Conservation (phyloP, 495 filamentous ascomycete genomes). For the Talaromyces adpressus region DNA sequence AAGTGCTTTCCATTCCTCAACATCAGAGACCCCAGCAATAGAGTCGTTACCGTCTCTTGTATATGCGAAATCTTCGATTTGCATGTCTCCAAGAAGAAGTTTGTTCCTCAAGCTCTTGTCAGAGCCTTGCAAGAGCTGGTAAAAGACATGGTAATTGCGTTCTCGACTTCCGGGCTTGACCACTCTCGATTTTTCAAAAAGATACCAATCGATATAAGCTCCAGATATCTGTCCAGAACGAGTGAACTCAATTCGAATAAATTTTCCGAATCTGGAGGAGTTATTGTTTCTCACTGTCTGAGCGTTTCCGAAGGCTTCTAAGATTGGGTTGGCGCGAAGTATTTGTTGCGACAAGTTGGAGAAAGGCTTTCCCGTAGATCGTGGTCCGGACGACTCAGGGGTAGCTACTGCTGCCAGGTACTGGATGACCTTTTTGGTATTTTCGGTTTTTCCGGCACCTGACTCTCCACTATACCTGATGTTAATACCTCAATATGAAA, state of each 20-base stretch:
- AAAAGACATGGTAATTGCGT: conserved; percentile 97
- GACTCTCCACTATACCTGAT: conserved; percentile 68
- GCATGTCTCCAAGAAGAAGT: conserved; percentile 63
- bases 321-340: conserved; percentile 90
- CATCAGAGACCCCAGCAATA: conserved; percentile 86
- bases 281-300: conserved; percentile 98
- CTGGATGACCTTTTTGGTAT: conserved; percentile 99
- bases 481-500: conserved; percentile 5
- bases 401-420: conserved; percentile 93
- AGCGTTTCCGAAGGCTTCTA: conserved; percentile 97
- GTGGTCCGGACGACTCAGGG: conserved; percentile 64
- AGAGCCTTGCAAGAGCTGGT: conserved; percentile 86
- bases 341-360: conserved; percentile 96
- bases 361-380: conserved; percentile 56
- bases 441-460: conserved; percentile 97
- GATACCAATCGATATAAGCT: conserved; percentile 97
- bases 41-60: conserved; percentile 83
- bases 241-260: conserved; percentile 95
- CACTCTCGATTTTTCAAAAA: conserved; percentile 93
- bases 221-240: conserved; percentile 87
- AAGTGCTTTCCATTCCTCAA: conserved; percentile 80
- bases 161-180: conserved; percentile 80
- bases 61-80: conserved; percentile 84
- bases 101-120: conserved; percentile 63
- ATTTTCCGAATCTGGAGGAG: conserved; percentile 97